phyloP scores from a whole-genome alignment of 352 stramenopile species.

The Globisporangium cederbergense region DNA sequence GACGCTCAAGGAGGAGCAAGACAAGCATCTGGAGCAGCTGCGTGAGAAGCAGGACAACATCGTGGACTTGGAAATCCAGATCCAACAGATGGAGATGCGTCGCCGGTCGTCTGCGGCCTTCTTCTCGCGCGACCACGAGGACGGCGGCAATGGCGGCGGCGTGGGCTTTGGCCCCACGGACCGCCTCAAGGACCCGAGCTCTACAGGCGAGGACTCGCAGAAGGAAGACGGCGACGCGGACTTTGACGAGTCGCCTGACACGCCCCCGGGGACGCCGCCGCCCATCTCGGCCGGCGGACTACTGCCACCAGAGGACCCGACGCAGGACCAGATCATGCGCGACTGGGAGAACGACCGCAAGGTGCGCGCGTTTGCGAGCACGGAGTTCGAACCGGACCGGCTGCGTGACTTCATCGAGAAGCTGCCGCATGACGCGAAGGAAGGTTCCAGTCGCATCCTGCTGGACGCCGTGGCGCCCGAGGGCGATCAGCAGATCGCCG shows the following conservation, averaged over 20 bases:
- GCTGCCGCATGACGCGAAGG: slow-evolving; percentile 63
- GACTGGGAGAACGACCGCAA: slow-evolving; percentile 72
- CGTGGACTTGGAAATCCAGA: slow-evolving; percentile 51
- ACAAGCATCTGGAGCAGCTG: slow-evolving; percentile 55
- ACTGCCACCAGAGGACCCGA: slow-evolving; percentile 48
- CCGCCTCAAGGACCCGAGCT: slow-evolving; percentile 25
- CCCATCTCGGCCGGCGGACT: slow-evolving; percentile 57
- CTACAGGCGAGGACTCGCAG: slow-evolving; percentile 23
- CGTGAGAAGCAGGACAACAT: slow-evolving; percentile 75
- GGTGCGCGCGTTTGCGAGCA: slow-evolving; percentile 38
- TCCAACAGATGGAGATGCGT: slow-evolving; percentile 60
- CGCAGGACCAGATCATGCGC: slow-evolving; percentile 48
- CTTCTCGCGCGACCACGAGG: slow-evolving; percentile 33
- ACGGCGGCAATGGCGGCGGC: not conserved
- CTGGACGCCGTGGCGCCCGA: slow-evolving; percentile 45
- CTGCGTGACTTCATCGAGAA: slow-evolving; percentile 53
- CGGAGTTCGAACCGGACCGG: slow-evolving; percentile 40
- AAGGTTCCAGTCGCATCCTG: slow-evolving; percentile 65
- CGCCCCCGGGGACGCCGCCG: slow-evolving; percentile 68
- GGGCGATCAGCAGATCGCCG: slow-evolving; percentile 33
- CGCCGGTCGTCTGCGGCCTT: slow-evolving; percentile 48
- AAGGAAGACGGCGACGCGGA: slow-evolving; percentile 19
- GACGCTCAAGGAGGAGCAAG: slow-evolving; percentile 58
- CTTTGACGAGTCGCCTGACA: slow-evolving; percentile 58
- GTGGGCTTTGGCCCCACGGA: slow-evolving; percentile 50